Conservation (phyloP, 805 yeast species). For the Monosporozyma yasuniensis region DNA sequence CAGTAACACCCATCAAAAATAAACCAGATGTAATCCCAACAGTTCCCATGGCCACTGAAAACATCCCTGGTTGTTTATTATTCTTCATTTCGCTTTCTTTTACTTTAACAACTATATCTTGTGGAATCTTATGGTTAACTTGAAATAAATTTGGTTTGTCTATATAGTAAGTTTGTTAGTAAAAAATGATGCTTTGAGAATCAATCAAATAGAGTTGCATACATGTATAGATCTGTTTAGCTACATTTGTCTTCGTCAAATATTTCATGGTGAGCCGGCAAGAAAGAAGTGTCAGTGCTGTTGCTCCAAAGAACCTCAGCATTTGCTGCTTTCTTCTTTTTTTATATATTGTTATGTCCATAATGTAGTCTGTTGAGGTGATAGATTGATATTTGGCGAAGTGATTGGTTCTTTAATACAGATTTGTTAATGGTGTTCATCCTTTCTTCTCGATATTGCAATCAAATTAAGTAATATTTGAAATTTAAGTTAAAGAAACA, state of each 20-base stretch:
- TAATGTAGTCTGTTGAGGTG: too few species aligned
- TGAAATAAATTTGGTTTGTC: slow-evolving; percentile 68
- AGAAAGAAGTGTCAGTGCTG: slow-evolving; percentile 60
- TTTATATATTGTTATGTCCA: slow-evolving; percentile 35
- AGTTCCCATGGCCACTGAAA: slow-evolving; percentile 64
- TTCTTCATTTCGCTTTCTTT: background rate
- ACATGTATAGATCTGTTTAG: too few species aligned
- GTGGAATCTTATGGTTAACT: slow-evolving; percentile 54
- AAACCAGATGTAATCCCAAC: slow-evolving; percentile 64
- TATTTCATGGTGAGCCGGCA: slow-evolving; percentile 70
- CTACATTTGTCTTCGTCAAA: slow-evolving; percentile 52
- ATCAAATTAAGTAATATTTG: too few species aligned
- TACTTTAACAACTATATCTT: slow-evolving; percentile 23
- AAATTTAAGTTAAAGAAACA: background rate
- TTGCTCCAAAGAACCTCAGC: slow-evolving; percentile 63
- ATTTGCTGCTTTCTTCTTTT: slow-evolving; percentile 62
- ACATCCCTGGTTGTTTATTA: background rate
- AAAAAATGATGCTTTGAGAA: too few species aligned
- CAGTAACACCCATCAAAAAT: slow-evolving; percentile 62
- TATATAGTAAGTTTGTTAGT: slow-evolving; percentile 6
- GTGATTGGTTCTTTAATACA: too few species aligned
- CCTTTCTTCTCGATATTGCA: background rate
- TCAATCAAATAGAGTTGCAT: too few species aligned
- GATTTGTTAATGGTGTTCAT: too few species aligned
- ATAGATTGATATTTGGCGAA: too few species aligned